Evolutionary conservation across 176 grass and related monocot species (phyloP).

Genomic region (Juncus inflexus): DNA sequence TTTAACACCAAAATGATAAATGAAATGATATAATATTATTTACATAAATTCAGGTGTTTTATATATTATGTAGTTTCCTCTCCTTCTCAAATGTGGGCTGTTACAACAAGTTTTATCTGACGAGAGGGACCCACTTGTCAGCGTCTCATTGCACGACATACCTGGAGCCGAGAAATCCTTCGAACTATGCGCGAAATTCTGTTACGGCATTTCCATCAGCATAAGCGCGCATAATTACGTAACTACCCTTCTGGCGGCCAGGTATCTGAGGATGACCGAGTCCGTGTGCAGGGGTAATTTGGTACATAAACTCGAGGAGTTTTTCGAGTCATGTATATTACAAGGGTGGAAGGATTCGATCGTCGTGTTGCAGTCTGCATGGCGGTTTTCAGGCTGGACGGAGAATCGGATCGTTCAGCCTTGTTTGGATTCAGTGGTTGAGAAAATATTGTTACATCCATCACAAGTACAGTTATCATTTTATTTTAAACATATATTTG

Average conservation of each 20-base stretch:
- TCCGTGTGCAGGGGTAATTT: conserved; percentile 68
- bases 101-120: conserved; percentile 56
- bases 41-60: conserved; percentile 90
- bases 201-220: conserved; percentile 82
- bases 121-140: conserved; percentile 36
- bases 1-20: not conserved
- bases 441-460: conserved; percentile 69
- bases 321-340: conserved; percentile 75
- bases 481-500: no score
- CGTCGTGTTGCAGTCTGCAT: conserved; percentile 41
- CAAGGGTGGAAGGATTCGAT: conserved; percentile 84
- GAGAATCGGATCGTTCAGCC: conserved; percentile 75
- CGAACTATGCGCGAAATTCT: conserved; percentile 95
- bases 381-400: conserved; percentile 70
- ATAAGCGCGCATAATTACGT: conserved; percentile 72
- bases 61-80: conserved; percentile 86
- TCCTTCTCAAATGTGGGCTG: conserved; percentile 92
- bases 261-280: conserved; percentile 87
- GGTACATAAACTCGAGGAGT: conserved; percentile 61
- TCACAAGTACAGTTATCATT: conserved; percentile 37
- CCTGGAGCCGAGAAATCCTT: conserved; percentile 71
- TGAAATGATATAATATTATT: conserved; percentile 11
- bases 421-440: conserved; percentile 73
- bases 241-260: conserved; percentile 50
- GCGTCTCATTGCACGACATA: conserved; percentile 65